A percentile compares a stretch with the other conserved stretches of the same genome.
Conservation (phyloP, 176 grass and related monocot species). For the Eremochloa ophiuroides region DNA sequence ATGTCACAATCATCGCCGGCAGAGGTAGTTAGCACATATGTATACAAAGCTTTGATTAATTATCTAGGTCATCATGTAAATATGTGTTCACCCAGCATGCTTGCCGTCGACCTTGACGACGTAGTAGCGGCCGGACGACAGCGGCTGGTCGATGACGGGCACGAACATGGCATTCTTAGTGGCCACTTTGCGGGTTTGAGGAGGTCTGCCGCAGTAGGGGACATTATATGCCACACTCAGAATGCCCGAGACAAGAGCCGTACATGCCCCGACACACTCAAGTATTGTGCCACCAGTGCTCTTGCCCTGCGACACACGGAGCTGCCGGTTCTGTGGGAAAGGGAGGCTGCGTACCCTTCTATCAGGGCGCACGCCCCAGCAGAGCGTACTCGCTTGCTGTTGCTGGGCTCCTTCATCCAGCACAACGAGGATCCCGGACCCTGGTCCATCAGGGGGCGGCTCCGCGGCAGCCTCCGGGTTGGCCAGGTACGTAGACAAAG, state of each 20-base stretch:
- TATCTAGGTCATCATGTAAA: too few species aligned
- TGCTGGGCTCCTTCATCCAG: not conserved
- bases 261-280: too few species aligned
- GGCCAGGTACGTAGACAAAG: too few species aligned
- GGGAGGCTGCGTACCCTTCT: conserved; percentile 29
- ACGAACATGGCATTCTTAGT: not conserved
- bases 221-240: too few species aligned
- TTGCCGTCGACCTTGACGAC: conserved; percentile 1
- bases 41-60: too few species aligned
- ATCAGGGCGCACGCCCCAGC: conserved; percentile 17
- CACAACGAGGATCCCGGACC: too few species aligned
- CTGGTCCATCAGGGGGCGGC: too few species aligned
- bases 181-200: not conserved
- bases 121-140: conserved; percentile 34
- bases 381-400: not conserved
- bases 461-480: too few species aligned
- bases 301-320: not conserved
- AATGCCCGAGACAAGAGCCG: not conserved
- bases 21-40: not conserved
- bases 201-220: not conserved
- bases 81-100: conserved; percentile 16
- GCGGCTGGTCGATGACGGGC: conserved; percentile 13
- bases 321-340: conserved; percentile 45
- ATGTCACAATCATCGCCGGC: conserved; percentile 1
- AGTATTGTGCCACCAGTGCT: too few species aligned